phyloP scores from a whole-genome alignment of 306 rosid genomes.

The Hylodesmum podocarpum region DNA sequence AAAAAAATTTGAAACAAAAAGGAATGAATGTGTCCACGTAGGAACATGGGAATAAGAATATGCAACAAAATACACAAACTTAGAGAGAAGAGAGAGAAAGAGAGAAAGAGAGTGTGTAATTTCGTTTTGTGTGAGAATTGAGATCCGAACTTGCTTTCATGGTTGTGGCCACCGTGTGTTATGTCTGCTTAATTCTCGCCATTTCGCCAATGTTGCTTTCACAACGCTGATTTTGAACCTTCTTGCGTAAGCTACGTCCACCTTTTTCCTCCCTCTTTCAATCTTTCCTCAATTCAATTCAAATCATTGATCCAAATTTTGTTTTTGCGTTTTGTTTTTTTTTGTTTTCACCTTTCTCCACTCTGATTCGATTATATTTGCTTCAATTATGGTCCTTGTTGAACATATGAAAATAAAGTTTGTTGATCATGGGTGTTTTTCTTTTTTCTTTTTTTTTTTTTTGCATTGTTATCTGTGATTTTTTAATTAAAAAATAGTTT shows the following conservation, averaged over 20 bases:
- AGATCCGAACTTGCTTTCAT: slow-evolving; percentile 36
- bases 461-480: not conserved
- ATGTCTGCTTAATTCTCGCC: slow-evolving; percentile 58
- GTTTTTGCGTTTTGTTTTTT: not conserved
- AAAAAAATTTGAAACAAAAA: slow-evolving; percentile 29
- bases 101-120: not conserved
- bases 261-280: not conserved
- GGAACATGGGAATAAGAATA: slow-evolving; percentile 26
- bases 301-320: slow-evolving; percentile 18
- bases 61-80: not conserved
- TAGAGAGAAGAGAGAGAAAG: slow-evolving; percentile 21
- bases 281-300: slow-evolving; percentile 25
- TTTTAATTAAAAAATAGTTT: not conserved
- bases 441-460: not conserved
- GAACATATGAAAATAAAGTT: slow-evolving; percentile 3
- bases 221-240: slow-evolving; percentile 47
- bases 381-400: slow-evolving; percentile 11
- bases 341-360: not conserved
- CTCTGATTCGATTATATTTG: slow-evolving; percentile 23
- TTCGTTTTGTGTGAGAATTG: not conserved
- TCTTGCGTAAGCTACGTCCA: slow-evolving; percentile 42
- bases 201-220: slow-evolving; percentile 61
- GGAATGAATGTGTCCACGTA: slow-evolving; percentile 35
- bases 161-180: slow-evolving; percentile 27
- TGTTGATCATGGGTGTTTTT: slow-evolving; percentile 26